phyloP scores from a whole-genome alignment of 1,284 basidiomycete genomes.

The Singerocomus rubriflavus region DNA sequence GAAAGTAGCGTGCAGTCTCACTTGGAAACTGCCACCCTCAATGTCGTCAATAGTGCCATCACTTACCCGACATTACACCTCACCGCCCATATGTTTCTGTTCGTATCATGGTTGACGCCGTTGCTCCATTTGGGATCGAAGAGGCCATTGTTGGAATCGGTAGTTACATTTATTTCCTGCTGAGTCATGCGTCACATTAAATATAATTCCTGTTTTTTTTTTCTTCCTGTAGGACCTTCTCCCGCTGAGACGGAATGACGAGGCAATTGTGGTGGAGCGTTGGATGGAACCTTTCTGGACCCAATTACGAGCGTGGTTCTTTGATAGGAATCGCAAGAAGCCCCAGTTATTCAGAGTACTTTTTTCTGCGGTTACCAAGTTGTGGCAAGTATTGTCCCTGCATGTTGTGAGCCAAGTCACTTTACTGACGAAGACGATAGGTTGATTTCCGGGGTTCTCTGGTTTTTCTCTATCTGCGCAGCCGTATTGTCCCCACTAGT shows the following conservation, averaged over 20 bases:
- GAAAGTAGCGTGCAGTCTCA: conserved; percentile 25
- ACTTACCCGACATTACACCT: conserved; percentile 22
- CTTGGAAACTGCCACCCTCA: conserved; percentile 9
- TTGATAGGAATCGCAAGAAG: conserved; percentile 14
- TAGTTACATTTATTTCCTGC: conserved; percentile 29
- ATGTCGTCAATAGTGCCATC: conserved; percentile 17
- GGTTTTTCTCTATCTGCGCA: conserved; percentile 27
- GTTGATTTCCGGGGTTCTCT: conserved; percentile 28
- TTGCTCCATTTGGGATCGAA: conserved; percentile 25
- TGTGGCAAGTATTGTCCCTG: conserved; percentile 15
- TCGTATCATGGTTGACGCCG: conserved; percentile 28
- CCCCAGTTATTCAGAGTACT: conserved; percentile 21
- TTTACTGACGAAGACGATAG: conserved; percentile 11
- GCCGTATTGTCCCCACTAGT: conserved; percentile 23
- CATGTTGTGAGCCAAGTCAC: background rate
- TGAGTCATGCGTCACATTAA: conserved; percentile 21
- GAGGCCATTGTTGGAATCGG: conserved; percentile 31
- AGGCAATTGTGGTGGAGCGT: conserved; percentile 23
- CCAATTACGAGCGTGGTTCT: conserved; percentile 18
- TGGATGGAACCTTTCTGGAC: conserved; percentile 28
- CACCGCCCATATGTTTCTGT: conserved; percentile 17
- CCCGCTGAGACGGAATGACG: conserved; percentile 27
- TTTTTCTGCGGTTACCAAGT: conserved; percentile 14
- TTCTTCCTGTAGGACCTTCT: conserved; percentile 22
- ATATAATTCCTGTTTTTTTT: conserved; percentile 11